Percentiles rank a stretch among this genome's conserved stretches.
Evolutionary conservation across 2,329 filamentous ascomycete genomes (phyloP).

Genomic region (Blastomyces parvus): DNA sequence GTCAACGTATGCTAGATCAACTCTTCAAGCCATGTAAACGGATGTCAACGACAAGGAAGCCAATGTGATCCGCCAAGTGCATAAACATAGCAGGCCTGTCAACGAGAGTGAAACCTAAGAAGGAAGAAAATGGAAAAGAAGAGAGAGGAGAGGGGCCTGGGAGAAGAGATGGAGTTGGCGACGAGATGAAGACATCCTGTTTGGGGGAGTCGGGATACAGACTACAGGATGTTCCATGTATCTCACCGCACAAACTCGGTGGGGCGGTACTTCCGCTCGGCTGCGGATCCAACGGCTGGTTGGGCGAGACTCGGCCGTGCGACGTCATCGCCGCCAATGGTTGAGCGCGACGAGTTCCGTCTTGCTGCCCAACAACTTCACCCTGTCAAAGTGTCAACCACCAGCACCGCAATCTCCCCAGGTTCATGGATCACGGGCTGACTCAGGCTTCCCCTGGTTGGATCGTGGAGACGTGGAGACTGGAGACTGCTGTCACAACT

Average conservation of each 20-base stretch:
- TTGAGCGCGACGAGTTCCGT: neutral
- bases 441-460: neutral
- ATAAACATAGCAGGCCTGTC: neutral
- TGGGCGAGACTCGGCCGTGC: neutral
- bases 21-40: neutral
- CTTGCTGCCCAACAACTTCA: constrained; percentile 1
- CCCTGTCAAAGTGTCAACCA: too few relatives aligned
- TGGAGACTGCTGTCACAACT: too few relatives aligned
- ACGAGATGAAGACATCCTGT: neutral
- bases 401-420: neutral
- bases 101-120: neutral
- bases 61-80: neutral
- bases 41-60: neutral
- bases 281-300: neutral
- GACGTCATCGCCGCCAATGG: neutral
- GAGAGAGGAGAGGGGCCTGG: neutral
- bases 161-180: neutral
- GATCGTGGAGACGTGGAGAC: too few relatives aligned
- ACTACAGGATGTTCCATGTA: neutral
- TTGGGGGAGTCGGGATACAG: neutral
- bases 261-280: neutral
- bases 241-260: neutral
- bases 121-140: neutral
- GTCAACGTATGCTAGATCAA: neutral
- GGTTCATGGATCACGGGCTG: neutral